Base-by-base conservation (phyloP, 345 rosid genomes). In the Geranium rotundifolium region DNA sequence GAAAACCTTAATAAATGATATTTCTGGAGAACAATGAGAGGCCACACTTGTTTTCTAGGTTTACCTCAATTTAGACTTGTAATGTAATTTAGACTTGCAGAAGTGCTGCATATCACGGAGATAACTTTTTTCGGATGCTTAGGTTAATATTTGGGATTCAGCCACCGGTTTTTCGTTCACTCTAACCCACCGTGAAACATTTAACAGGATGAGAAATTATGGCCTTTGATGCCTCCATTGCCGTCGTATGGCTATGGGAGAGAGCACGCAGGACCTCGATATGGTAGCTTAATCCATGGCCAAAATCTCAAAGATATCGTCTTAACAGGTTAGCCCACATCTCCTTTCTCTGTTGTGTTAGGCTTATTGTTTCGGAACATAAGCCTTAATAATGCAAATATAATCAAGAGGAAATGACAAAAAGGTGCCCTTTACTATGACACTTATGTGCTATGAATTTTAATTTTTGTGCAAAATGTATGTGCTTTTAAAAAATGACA, bases 191-290 rank as follows among this genome's bases (percentile, higher is more conserved):
- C 52, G 12, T 46, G 52, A 7, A 46, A 46, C 52, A 46, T 46
- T 46, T 46, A 52, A 63, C 73, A 83, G 88, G 81, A 81, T 60
- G 77, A 83, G 74, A 83, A 77, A 67, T 79, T 65, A 58, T 83
- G 88, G 88, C 80, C 82, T 0, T 67, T 83, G 52, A 71, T 83
- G 85, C 88, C 85, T 65, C 80, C 85, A 19, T 69, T 83, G 70
- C 88, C 88, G 57, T 81, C 88, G 12, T 83, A 81, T 63, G 88
- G 88, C 29, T 76, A 79, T 67, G 88, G 88, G 60, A 81, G 88
- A 66, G 88, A 83, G 77, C 85, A 81, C 72, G 67, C 67, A 58
- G 88, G 88, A 67, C 85, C 88, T 67, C 81, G 84, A n/a, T 83
- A 75, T 67, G 82, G 85, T 61, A 83, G 88, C 71, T 77, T 81